Evolutionary conservation across 768 basidiomycete species (phyloP), one percentile per base, ranked within the genome.

Genomic region (Lactarius deliciosus): DNA sequence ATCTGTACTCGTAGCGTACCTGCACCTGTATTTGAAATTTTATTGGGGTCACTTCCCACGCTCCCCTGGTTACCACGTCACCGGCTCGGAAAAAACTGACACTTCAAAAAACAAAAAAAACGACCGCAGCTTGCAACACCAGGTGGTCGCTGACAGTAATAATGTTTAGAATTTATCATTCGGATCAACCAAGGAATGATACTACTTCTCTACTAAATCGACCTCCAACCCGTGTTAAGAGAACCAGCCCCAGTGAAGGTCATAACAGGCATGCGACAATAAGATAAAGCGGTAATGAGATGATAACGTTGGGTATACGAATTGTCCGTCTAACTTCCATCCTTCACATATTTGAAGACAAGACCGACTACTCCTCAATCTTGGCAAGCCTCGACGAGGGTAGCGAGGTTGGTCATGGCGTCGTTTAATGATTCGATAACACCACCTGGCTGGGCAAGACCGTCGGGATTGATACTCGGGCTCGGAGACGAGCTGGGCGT

Each of bases 241-340:
- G 58, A 38, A 40, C 57, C 66, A 56, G 62, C 41, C 50, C 61
- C 32, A 55, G 57, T 30, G 45, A 60, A 55, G 43, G 25, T 40
- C 25, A 50, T 36, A 32, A 63, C 50, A 45, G n/a, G 50, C 41
- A 56, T 60, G 41, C 55, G 40, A 36, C 41, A 60, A 68, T 60
- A 22, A 64, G 55, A 60, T 68, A 57, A 67, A 59, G 62, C 45
- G 11, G 11, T 63, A 41, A 54, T 32, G n/a, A 45, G 40, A 53
- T 63, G 41, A 62, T 59, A 34, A 36, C 22, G 18, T 45, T 30
- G 66, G 66, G 66, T 68, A 68, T 64, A 63, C 25, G 30, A 36
- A 20, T 63, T 55, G 18, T 55, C 36, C 9, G 9, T 30, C n/a
- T 18, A n/a, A 16, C 36, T 11, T 11, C 50, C 57, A 9, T n/a